Base-by-base conservation (phyloP, 2,329 filamentous ascomycete species). In the Emergomyces pasteurianus region DNA sequence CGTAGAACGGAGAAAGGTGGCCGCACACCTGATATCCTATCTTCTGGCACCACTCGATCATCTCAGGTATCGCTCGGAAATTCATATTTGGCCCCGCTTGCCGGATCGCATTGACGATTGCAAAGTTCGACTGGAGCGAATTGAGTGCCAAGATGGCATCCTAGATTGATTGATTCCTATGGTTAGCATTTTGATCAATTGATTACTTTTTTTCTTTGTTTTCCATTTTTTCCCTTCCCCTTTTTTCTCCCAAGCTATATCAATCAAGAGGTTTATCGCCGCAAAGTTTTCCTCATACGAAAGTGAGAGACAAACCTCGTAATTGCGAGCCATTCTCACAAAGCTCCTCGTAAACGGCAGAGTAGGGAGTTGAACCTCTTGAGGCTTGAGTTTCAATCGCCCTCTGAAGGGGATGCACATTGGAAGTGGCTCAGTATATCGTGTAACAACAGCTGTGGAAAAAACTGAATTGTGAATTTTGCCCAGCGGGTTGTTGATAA, bases 101-200 rank as follows among this genome's bases (percentile, higher is more conserved):
- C 60, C 85, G 82, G 58, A 94, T 86, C 58, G 87, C 85, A 71
- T 95, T 86, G 21, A 96, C 83, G 62, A 89, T 79, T 46, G 86
- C 82, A 67, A 86, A 87, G 73, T 96, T 96, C 60, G 88, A 87
- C 69, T 92, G 88, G 59, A 96, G 80, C 56, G 84, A 83, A 66
- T 90, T 87, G 66, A 96, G 83, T 61, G 86, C 85, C 59, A 80
- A 73, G 46, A 96, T 84, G 43, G 91, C 91, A 66, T 85, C 83
- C 75, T 86, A 73, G 12, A 38, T 38, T n/a, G 12, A 38, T 38
- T n/a, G 18, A 52, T 49, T 26, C 9, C 10, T 23, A 5, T 49
- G 26, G 26, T 49, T 49, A 49, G n/a, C 16, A n/a, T 52, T n/a
- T 8, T 2, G n/a, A n/a, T n/a, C n/a, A n/a, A n/a, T n/a, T n/a